phyloP scores from a whole-genome alignment of 2,329 filamentous ascomycete species.

The Neobulgaria alba region DNA sequence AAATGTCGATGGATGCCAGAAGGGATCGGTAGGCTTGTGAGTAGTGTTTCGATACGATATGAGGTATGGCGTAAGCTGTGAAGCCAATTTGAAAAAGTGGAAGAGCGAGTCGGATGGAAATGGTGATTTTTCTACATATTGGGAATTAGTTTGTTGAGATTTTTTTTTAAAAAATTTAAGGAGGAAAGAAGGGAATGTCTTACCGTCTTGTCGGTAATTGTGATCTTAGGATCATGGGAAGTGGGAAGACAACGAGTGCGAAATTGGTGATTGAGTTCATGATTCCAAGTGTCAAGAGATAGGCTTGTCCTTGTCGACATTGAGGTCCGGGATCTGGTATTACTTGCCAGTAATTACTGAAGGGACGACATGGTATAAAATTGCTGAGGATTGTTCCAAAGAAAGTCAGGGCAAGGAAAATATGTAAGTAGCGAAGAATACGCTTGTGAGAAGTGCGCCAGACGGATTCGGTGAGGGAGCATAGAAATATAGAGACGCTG shows the following conservation, averaged over 20 bases:
- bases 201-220: conserved; percentile 54
- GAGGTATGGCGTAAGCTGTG: conserved; percentile 68
- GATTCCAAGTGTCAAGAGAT: conserved; percentile 76
- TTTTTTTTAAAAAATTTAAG: neutral
- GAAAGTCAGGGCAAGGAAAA: conserved; percentile 68
- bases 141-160: no score
- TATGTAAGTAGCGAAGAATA: conserved; percentile 62
- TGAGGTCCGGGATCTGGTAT: conserved; percentile 71
- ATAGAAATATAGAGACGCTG: conserved; percentile 82
- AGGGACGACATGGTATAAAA: conserved; percentile 71
- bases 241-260: conserved; percentile 75
- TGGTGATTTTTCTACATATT: conserved; percentile 61
- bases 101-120: conserved; percentile 72
- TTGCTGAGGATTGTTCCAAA: conserved; percentile 70
- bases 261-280: conserved; percentile 85
- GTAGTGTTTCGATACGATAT: conserved; percentile 59
- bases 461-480: conserved; percentile 69
- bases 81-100: conserved; percentile 66
- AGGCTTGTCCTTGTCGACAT: conserved; percentile 77
- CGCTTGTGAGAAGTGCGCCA: conserved; percentile 71
- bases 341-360: conserved; percentile 69
- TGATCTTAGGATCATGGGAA: conserved; percentile 75
- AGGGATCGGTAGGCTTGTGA: conserved; percentile 80
- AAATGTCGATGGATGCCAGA: conserved; percentile 78
- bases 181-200: conserved; percentile 1